Conservation (phyloP, 2,329 filamentous ascomycete genomes). For the Alternaria arbusti region DNA sequence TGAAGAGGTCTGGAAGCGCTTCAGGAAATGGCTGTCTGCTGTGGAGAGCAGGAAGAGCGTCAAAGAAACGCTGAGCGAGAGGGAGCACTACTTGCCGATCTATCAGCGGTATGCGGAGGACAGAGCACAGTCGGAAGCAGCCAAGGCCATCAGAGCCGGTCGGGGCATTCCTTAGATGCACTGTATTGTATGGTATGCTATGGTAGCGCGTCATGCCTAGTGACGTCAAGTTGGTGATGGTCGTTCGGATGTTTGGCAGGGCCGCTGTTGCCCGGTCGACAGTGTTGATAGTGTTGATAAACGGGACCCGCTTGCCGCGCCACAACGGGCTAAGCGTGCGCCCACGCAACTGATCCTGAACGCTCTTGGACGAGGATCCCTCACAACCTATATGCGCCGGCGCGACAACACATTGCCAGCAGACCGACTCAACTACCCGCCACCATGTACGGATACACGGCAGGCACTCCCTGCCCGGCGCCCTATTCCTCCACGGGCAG, state of each 20-base stretch:
- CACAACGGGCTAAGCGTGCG: constrained; percentile 19
- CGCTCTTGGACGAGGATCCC: constrained; percentile 16
- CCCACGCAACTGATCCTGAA: constrained; percentile 10
- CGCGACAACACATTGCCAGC: constrained; percentile 15
- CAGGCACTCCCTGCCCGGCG: constrained; percentile 47
- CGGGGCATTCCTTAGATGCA: constrained; percentile 62
- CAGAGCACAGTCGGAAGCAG: constrained; percentile 55
- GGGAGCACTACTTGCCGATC: constrained; percentile 69
- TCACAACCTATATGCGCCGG: constrained; percentile 24
- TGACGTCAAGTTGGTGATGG: constrained; percentile 7
- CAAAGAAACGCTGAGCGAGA: constrained; percentile 70
- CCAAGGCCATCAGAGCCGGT: constrained; percentile 62
- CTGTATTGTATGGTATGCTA: neutral
- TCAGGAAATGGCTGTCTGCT: constrained; percentile 68
- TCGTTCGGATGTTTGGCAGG: constrained; percentile 2
- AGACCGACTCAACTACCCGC: constrained; percentile 2
- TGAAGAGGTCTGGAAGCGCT: constrained; percentile 67
- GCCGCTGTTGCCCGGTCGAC: constrained; percentile 16
- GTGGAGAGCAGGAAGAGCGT: constrained; percentile 67
- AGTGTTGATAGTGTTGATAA: constrained; percentile 14
- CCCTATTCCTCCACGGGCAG: constrained; percentile 33
- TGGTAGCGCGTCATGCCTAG: neutral
- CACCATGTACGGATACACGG: constrained; percentile 44
- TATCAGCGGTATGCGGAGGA: constrained; percentile 63
- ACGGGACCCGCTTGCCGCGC: constrained; percentile 11